A percentile compares a stretch with the other conserved stretches of the same genome.
Evolutionary conservation across 805 yeast genomes (phyloP).

Genomic region (Candida succiphila): DNA sequence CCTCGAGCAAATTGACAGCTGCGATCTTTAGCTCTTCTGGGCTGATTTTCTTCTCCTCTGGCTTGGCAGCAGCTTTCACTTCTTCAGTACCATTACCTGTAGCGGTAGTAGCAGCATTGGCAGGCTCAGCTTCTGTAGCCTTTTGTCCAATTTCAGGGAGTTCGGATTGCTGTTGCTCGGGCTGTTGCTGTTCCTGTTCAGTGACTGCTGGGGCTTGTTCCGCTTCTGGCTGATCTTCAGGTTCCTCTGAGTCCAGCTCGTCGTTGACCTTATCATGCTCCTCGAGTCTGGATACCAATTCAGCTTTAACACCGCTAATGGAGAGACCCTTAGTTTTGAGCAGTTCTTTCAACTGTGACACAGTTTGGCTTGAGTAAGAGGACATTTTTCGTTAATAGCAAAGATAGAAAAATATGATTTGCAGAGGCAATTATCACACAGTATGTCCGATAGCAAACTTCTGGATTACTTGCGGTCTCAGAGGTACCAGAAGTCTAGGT

Average conservation of each 20-base stretch:
- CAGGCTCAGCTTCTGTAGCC: slow-evolving; percentile 6
- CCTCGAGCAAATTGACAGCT: slow-evolving; percentile 57
- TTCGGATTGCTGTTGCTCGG: no score
- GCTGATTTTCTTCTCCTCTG: slow-evolving; percentile 25
- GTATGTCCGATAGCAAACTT: no score
- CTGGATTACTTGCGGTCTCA: no score
- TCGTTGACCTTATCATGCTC: slow-evolving; percentile 35
- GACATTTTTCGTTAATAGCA: slow-evolving; percentile 25
- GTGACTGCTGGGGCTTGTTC: slow-evolving; percentile 10
- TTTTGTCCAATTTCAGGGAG: slow-evolving; percentile 8
- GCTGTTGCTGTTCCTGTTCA: slow-evolving; percentile 1
- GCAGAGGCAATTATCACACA: neutral
- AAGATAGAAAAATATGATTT: neutral
- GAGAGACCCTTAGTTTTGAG: slow-evolving; percentile 61
- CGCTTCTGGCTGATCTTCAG: slow-evolving; percentile 6
- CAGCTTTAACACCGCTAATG: slow-evolving; percentile 72
- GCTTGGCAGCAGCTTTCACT: slow-evolving; percentile 5
- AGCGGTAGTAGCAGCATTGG: slow-evolving; percentile 10
- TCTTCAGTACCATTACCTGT: slow-evolving; percentile 10
- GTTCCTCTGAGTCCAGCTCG: slow-evolving; percentile 4
- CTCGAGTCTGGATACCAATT: slow-evolving; percentile 53
- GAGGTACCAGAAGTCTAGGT: no score
- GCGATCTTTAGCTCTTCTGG: slow-evolving; percentile 64
- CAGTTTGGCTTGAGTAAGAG: slow-evolving; percentile 58
- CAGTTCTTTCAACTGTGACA: slow-evolving; percentile 73